Conservation (phyloP, 257 asterid species). For the Ballota nigra region DNA sequence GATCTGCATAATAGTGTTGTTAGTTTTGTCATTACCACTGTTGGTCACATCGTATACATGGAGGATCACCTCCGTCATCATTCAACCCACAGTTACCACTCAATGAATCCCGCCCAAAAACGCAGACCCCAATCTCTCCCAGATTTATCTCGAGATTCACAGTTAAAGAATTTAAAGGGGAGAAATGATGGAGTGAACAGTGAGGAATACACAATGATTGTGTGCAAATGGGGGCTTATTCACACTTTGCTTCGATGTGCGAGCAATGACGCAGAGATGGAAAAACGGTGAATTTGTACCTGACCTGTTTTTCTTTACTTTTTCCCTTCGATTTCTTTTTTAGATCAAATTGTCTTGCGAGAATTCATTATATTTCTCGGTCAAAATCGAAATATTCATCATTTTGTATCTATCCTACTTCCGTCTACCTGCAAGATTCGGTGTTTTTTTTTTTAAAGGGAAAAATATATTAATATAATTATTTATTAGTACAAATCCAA, state of each 20-base stretch:
- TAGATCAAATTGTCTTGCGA: neutral
- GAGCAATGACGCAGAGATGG: slow-evolving; percentile 2
- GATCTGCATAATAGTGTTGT: slow-evolving; percentile 90
- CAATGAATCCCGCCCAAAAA: slow-evolving; percentile 1
- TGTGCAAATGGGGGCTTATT: slow-evolving; percentile 13
- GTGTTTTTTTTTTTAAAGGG: neutral
- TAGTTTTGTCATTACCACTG: slow-evolving; percentile 84
- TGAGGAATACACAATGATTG: slow-evolving; percentile 25
- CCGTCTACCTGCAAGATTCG: neutral
- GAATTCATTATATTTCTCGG: neutral
- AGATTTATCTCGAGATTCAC: too few species aligned
- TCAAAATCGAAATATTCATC: neutral
- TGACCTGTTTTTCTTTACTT: neutral
- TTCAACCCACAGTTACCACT: slow-evolving; percentile 15
- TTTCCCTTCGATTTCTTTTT: neutral
- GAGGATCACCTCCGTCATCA: slow-evolving; percentile 72
- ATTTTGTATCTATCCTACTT: neutral
- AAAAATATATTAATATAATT: neutral
- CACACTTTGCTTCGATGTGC: slow-evolving; percentile 8
- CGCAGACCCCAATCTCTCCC: slow-evolving; percentile 16
- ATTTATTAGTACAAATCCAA: too few species aligned
- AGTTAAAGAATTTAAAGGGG: too few species aligned
- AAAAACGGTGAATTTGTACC: neutral
- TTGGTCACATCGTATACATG: slow-evolving; percentile 95
- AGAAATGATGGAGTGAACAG: slow-evolving; percentile 17